Conservation (phyloP, 164 flowering plant species). For the grape (Vitis vinifera) region DNA sequence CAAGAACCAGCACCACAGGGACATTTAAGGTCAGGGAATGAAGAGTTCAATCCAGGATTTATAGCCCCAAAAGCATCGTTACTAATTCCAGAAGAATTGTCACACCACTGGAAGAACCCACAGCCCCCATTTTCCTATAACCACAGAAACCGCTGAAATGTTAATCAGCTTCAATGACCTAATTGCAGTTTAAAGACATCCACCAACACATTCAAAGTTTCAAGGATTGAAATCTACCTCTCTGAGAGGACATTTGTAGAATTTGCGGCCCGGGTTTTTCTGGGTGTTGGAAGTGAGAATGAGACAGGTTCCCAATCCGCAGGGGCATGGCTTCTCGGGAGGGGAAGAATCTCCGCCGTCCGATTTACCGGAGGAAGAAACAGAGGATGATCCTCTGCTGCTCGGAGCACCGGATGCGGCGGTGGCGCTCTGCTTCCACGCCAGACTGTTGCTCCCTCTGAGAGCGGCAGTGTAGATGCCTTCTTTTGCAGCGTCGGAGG, state of each 20-base stretch:
- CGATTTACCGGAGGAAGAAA: neutral
- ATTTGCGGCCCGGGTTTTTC: slow-evolving; percentile 43
- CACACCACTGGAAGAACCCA: slow-evolving; percentile 58
- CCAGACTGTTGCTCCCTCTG: slow-evolving; percentile 26
- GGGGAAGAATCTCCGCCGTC: slow-evolving; percentile 5
- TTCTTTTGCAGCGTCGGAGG: slow-evolving; percentile 2
- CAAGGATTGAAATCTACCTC: slow-evolving; percentile 22
- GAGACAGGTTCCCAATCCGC: slow-evolving; percentile 34
- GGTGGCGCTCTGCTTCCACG: slow-evolving; percentile 12
- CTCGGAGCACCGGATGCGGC: slow-evolving; percentile 25
- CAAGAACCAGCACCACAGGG: slow-evolving; percentile 44
- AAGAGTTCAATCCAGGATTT: slow-evolving; percentile 12
- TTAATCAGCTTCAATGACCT: neutral
- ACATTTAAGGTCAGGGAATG: slow-evolving; percentile 34
- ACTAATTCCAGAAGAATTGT: slow-evolving; percentile 24
- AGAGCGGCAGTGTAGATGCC: slow-evolving; percentile 44
- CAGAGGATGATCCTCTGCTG: neutral
- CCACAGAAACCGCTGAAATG: neutral
- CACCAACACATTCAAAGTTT: neutral
- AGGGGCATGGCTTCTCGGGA: slow-evolving; percentile 39
- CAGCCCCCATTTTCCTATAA: slow-evolving; percentile 58
- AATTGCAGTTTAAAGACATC: neutral
- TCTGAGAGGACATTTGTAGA: slow-evolving; percentile 40
- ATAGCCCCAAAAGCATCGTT: slow-evolving; percentile 4
- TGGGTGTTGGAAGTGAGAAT: slow-evolving; percentile 47